A percentile compares a stretch with the other conserved stretches of the same genome.
Conservation (phyloP, 306 rosid genomes). For the Pyrus pyrifolia region DNA sequence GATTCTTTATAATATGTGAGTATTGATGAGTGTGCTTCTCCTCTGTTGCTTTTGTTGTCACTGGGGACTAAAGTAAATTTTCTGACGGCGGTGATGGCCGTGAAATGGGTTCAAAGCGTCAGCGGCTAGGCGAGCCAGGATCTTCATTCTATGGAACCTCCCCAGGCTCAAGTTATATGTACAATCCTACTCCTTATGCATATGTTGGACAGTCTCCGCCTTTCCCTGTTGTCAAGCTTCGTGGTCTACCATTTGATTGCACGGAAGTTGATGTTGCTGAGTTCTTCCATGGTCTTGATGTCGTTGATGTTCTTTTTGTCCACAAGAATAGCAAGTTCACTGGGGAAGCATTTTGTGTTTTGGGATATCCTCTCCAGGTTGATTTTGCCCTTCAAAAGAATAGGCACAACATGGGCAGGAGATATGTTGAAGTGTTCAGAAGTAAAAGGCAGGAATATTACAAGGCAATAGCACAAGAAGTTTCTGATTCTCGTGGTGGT, state of each 20-base stretch:
- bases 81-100: constrained; percentile 76
- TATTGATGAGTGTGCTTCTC: constrained; percentile 15
- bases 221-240: constrained; percentile 79
- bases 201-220: constrained; percentile 77
- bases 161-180: constrained; percentile 70
- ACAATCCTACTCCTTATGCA: constrained; percentile 73
- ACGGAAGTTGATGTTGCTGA: constrained; percentile 83
- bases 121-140: constrained; percentile 69
- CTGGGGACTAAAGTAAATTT: constrained; percentile 37
- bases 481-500: constrained; percentile 57
- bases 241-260: constrained; percentile 92
- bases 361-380: constrained; percentile 89
- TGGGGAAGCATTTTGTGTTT: constrained; percentile 89
- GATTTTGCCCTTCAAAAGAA: constrained; percentile 90
- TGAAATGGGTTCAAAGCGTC: constrained; percentile 93
- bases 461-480: constrained; percentile 81
- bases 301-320: constrained; percentile 81
- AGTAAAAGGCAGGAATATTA: constrained; percentile 96
- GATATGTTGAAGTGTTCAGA: constrained; percentile 90
- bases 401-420: constrained; percentile 81
- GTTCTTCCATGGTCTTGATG: constrained; percentile 89
- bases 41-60: constrained; percentile 18
- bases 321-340: constrained; percentile 75
- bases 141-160: constrained; percentile 74
- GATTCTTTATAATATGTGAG: not conserved